Percentiles rank a stretch among this genome's conserved stretches.
Conservation (phyloP, 495 filamentous ascomycete species). For the Xanthoparmelia taractica region DNA sequence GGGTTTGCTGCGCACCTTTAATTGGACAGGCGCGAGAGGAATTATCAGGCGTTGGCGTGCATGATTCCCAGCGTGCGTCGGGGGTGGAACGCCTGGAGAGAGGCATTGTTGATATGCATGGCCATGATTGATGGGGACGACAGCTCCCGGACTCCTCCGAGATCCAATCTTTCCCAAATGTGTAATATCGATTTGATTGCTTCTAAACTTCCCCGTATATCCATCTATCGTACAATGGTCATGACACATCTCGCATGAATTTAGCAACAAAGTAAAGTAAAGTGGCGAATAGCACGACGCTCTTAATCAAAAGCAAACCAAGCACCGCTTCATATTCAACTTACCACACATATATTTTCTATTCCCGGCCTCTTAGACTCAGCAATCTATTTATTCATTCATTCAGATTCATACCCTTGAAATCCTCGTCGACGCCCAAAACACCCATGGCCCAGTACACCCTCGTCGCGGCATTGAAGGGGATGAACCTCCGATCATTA, state of each 20-base stretch:
- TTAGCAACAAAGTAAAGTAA: too few species aligned
- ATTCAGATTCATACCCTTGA: conserved; percentile 37
- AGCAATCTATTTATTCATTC: not conserved
- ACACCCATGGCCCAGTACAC: conserved; percentile 54
- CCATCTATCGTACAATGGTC: not conserved
- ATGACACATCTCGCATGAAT: not conserved
- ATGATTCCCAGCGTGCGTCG: not conserved
- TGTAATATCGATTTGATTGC: not conserved
- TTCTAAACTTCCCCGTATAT: not conserved
- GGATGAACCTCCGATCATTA: conserved; percentile 46
- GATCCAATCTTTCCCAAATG: not conserved
- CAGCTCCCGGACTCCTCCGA: too few species aligned
- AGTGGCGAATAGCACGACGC: too few species aligned
- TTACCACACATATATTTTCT: too few species aligned
- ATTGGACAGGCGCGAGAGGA: not conserved
- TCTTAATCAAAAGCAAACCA: not conserved
- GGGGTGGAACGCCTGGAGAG: not conserved
- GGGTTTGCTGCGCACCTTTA: not conserved
- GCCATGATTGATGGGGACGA: not conserved
- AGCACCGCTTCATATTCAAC: not conserved
- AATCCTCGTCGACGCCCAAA: conserved; percentile 50
- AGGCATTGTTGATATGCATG: not conserved
- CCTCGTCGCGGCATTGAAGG: conserved; percentile 34
- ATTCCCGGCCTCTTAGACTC: conserved; percentile 1
- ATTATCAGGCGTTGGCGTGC: not conserved